Evolutionary conservation across 192 early-diverging fungal species (phyloP), one percentile per base, ranked within the genome.

Genomic region (Gonapodya prolifera): DNA sequence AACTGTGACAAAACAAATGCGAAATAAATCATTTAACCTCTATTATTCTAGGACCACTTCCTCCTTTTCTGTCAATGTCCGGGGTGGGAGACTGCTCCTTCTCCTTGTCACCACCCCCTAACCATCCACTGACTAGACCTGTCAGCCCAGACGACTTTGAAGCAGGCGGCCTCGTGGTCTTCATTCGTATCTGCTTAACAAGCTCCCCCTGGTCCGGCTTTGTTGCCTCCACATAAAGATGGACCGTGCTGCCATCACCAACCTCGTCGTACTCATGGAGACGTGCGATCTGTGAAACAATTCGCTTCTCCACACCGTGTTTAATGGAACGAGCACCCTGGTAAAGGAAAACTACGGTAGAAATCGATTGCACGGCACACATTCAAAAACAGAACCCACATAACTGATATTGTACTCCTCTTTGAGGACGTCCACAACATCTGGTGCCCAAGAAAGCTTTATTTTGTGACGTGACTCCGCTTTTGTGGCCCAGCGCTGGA

Each of bases 251-350:
- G 30, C 84, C 84, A 70, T 85, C 83, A 2, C 80, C 75, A 0
- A 85, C 79, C 18, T 85, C 84, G 34, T 85, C 84, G 35, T 80
- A 79, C 74, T 85, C 84, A 76, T 85, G 81, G 23, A 81, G 78
- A 34, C 83, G 83, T 30, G 84, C 84, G 31, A 85, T 83, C 18
- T 83, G 71, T 33, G 83, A 83, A 1, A 85, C 82, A 8, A 85
- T 80, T 34, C 81, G 81, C 0, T 81, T 79, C 29, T 85, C 84
- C 0, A 85, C 84, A 61, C 83, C 84, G 61, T 85, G 83, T 34
- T 85, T 85, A 69, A 85, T 85, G 69, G 82, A 83, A 69, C 84
- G 81, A 0, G 84, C 84, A 30, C 84, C 84, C n/a, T n/a, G n/a
- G n/a, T n/a, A n/a, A n/a, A n/a, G n/a, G n/a, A n/a, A n/a, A 85